A percentile compares a stretch with the other conserved stretches of the same genome.
Conservation (phyloP, 495 filamentous ascomycete genomes). For the Aspergillus biplanus region DNA sequence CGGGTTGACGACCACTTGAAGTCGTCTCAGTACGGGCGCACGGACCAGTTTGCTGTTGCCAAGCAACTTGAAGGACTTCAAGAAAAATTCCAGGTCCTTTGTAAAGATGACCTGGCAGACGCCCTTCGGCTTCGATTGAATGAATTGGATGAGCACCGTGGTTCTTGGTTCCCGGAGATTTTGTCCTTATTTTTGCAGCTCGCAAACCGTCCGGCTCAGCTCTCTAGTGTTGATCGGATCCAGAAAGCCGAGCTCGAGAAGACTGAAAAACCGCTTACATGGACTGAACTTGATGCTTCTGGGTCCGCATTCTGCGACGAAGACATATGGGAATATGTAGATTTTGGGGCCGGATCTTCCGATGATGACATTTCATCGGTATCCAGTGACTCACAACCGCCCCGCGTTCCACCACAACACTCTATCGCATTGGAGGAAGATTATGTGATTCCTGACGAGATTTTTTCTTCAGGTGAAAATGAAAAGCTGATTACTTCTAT, state of each 20-base stretch:
- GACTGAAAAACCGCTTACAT: constrained; percentile 58
- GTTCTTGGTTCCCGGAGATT: constrained; percentile 74
- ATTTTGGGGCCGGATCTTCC: constrained; percentile 72
- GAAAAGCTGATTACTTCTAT: constrained; percentile 52
- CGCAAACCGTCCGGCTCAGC: constrained; percentile 76
- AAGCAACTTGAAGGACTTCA: constrained; percentile 76
- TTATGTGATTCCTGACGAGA: constrained; percentile 41
- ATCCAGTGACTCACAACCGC: constrained; percentile 34
- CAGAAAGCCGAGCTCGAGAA: constrained; percentile 50
- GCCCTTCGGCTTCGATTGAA: constrained; percentile 67
- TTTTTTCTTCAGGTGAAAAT: constrained; percentile 41
- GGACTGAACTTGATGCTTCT: constrained; percentile 74
- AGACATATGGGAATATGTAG: constrained; percentile 76
- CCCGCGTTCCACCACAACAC: constrained; percentile 28
- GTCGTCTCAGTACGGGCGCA: constrained; percentile 67
- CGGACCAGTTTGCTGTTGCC: constrained; percentile 86
- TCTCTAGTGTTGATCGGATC: constrained; percentile 66
- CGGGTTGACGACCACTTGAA: constrained; percentile 36
- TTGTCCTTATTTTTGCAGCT: constrained; percentile 80
- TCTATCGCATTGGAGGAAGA: constrained; percentile 33
- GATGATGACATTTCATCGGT: constrained; percentile 47
- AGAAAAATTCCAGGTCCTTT: constrained; percentile 83
- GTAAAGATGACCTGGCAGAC: constrained; percentile 79
- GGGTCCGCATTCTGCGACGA: constrained; percentile 71
- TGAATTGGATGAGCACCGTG: constrained; percentile 54